Percentiles rank a stretch among this genome's conserved stretches.
phyloP scores from a whole-genome alignment of 805 yeast species.

The Pichia sporocuriosa region DNA sequence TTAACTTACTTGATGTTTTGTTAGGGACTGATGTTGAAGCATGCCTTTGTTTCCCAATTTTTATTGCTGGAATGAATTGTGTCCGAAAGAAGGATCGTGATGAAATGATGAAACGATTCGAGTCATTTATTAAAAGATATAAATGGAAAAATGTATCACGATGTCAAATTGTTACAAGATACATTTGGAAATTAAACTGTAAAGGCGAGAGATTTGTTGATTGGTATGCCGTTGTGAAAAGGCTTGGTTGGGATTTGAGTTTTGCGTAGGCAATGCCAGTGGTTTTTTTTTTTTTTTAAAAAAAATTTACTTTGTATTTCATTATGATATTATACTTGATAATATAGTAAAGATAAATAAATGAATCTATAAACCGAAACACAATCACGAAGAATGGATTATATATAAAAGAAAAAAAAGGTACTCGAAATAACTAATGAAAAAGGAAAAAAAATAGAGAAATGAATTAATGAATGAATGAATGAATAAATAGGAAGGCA shows the following conservation, averaged over 20 bases:
- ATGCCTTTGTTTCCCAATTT: constrained; percentile 67
- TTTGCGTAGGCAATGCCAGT: too few relatives aligned
- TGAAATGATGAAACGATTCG: constrained; percentile 46
- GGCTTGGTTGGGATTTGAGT: constrained; percentile 70
- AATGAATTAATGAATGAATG: constrained; percentile 1
- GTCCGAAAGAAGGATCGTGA: constrained; percentile 44
- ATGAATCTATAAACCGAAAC: too few relatives aligned
- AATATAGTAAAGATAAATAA: too few relatives aligned
- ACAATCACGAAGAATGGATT: too few relatives aligned
- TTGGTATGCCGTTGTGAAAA: constrained; percentile 63
- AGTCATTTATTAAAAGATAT: constrained; percentile 52
- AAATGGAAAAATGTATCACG: constrained; percentile 56
- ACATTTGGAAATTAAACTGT: constrained; percentile 42
- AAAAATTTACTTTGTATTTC: too few relatives aligned
- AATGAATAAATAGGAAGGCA: constrained; percentile 1
- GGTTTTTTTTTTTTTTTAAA: too few relatives aligned
- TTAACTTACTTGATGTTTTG: constrained; percentile 52
- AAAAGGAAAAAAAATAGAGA: not conserved
- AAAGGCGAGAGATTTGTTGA: constrained; percentile 58
- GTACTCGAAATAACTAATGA: not conserved
- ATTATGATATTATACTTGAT: too few relatives aligned
- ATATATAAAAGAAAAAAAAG: too few relatives aligned
- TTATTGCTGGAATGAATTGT: constrained; percentile 69
- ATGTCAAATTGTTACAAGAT: constrained; percentile 37
- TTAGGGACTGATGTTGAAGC: constrained; percentile 65